Evolutionary conservation across 805 yeast genomes (phyloP), one percentile per base, ranked within the genome.

Genomic region (Metschnikowia koreensis): DNA sequence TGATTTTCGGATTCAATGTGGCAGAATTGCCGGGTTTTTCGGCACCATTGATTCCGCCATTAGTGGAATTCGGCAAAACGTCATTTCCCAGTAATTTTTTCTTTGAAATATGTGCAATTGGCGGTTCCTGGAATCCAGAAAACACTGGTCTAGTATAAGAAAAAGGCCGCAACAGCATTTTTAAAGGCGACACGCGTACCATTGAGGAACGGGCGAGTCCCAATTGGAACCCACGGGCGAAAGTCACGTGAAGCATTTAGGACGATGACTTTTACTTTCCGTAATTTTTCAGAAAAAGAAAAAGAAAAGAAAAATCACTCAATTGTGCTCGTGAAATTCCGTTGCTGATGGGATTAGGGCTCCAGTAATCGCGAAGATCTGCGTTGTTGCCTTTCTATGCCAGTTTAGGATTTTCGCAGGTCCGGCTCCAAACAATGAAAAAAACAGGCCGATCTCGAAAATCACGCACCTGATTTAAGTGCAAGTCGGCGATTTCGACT

Each of bases 61-160:
- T 13, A 13, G 3, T 7, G 33, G 22, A 22, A 3, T 16, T 38
- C n/a, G n/a, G 22, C 9, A 6, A 28, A 17, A 28, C 22, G 11
- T 16, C 7, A 8, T 17, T 28, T 15, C 8, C 37, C 15, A 7
- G 42, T 10, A 15, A 15, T 22, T 3, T 5, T 29, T 16, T 37
- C n/a, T 27, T 37, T 22, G 51, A 27, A 26, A 46, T 17, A 34
- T 47, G 47, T 13, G 47, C 36, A 38, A 50, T 50, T 17, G 57
- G 57, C 37, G 49, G 54, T 43, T 53, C 57, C 29, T 50, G 54
- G 40, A 53, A 47, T 17, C 49, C 54, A 17, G 57, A 50, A 4
- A 40, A 38, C 11, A 12, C 3, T 29, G 40, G 15, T 2, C 38
- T n/a, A 10, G 51, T 40, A 11, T 2, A 11, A 8, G 51, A 38